Percentiles rank a stretch among this genome's conserved stretches.
Conservation (phyloP, 768 basidiomycete species). For the Lentinula aciculospora region DNA sequence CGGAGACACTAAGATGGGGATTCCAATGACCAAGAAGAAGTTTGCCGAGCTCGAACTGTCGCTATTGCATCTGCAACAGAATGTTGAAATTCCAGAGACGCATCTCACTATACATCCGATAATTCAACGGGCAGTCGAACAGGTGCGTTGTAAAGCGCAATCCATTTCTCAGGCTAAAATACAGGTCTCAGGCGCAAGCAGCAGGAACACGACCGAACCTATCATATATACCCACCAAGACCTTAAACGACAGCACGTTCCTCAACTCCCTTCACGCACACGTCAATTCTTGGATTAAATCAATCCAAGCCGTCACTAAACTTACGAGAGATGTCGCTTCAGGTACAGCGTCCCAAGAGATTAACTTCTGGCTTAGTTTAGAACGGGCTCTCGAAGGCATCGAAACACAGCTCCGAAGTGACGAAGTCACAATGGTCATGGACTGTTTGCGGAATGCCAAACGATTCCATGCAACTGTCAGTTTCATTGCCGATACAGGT, state of each 20-base stretch:
- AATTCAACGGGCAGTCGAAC: slow-evolving; percentile 84
- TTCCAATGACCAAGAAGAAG: slow-evolving; percentile 99
- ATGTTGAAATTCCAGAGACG: slow-evolving; percentile 98
- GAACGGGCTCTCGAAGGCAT: slow-evolving; percentile 92
- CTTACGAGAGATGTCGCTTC: slow-evolving; percentile 89
- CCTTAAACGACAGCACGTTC: slow-evolving; percentile 84
- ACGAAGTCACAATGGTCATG: slow-evolving; percentile 90
- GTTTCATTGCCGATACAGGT: slow-evolving; percentile 97
- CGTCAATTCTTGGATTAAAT: slow-evolving; percentile 97
- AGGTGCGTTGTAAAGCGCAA: slow-evolving; percentile 22
- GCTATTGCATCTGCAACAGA: slow-evolving; percentile 92
- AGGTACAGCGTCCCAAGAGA: slow-evolving; percentile 96
- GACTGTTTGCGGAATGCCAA: slow-evolving; percentile 94
- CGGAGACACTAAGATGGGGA: slow-evolving; percentile 83
- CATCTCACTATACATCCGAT: slow-evolving; percentile 87
- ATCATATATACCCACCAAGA: slow-evolving; percentile 64
- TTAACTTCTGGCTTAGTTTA: slow-evolving; percentile 97
- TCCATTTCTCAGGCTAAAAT: not conserved
- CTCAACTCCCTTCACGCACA: slow-evolving; percentile 90
- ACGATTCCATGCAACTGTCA: slow-evolving; percentile 94
- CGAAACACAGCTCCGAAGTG: slow-evolving; percentile 84
- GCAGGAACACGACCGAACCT: slow-evolving; percentile 62
- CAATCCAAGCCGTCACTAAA: slow-evolving; percentile 94
- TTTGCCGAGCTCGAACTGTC: slow-evolving; percentile 97
- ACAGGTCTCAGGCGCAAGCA: slow-evolving; percentile 35